phyloP scores from a whole-genome alignment of 192 early-diverging fungal species.

The Entomortierella parvispora region DNA sequence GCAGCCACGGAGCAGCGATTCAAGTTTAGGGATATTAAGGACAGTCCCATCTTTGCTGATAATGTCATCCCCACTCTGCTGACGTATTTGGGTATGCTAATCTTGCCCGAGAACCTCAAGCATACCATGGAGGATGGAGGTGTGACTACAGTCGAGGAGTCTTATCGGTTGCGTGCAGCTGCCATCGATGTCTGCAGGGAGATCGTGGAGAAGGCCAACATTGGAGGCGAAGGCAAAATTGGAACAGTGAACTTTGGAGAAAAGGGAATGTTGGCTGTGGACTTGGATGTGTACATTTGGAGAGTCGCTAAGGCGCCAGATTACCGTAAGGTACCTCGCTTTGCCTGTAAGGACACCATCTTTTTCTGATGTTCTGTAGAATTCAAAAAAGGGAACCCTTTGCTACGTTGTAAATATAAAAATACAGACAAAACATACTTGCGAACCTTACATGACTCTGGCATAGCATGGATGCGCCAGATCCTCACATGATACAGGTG shows the following conservation, averaged over 20 bases:
- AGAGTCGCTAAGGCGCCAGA: constrained; percentile 76
- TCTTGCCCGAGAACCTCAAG: constrained; percentile 55
- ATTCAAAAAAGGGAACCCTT: too few species aligned
- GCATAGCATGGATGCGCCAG: too few species aligned
- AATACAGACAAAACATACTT: too few species aligned
- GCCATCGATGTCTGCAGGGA: constrained; percentile 71
- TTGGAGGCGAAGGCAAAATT: constrained; percentile 26
- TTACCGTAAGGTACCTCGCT: constrained; percentile 62
- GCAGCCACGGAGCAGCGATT: constrained; percentile 62
- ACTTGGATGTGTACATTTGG: constrained; percentile 79
- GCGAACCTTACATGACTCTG: too few species aligned
- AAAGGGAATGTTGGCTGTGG: constrained; percentile 54
- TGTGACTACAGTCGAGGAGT: constrained; percentile 58
- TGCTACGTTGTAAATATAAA: neutral
- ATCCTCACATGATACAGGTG: too few species aligned
- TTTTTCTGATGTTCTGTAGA: too few species aligned
- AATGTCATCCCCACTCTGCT: constrained; percentile 80
- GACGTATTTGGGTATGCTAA: constrained; percentile 63
- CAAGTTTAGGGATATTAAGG: constrained; percentile 70
- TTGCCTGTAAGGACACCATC: constrained; percentile 71
- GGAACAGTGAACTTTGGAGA: constrained; percentile 31
- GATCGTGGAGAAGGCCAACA: constrained; percentile 58
- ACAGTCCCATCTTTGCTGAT: constrained; percentile 79
- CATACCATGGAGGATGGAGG: constrained; percentile 60
- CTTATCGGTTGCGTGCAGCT: constrained; percentile 74